Evolutionary conservation across 129 eudicot species (phyloP).

Genomic region (Centaurea solstitialis): DNA sequence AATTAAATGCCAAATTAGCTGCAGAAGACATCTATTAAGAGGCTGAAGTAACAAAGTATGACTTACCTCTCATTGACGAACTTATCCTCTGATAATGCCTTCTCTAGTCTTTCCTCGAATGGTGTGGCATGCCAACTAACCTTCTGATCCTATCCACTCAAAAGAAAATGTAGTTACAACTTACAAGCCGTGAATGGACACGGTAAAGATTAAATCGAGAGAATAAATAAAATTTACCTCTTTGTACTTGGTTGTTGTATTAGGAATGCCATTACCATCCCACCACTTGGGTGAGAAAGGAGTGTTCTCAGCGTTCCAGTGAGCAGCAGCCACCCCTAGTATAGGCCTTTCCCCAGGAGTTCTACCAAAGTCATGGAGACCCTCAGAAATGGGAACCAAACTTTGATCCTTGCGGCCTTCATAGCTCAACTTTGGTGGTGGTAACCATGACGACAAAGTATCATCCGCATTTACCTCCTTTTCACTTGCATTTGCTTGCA

Average conservation of each 20-base stretch:
- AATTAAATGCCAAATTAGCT: not conserved
- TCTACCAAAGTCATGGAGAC: constrained; percentile 33
- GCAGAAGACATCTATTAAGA: not conserved
- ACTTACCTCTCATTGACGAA: constrained; percentile 52
- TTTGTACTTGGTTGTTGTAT: constrained; percentile 81
- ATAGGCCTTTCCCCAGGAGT: constrained; percentile 64
- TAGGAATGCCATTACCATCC: constrained; percentile 85
- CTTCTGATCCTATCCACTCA: constrained; percentile 74
- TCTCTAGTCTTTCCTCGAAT: constrained; percentile 82
- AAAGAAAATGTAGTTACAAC: not conserved
- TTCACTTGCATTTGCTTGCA: constrained; percentile 18
- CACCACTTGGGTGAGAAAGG: constrained; percentile 59
- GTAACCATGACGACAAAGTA: constrained; percentile 59
- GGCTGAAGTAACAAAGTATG: not conserved
- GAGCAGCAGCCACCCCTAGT: constrained; percentile 59
- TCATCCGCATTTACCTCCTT: constrained; percentile 40
- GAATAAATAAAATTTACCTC: constrained; percentile 49
- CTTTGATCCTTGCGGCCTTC: constrained; percentile 21
- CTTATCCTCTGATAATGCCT: constrained; percentile 72
- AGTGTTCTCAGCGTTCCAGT: constrained; percentile 60
- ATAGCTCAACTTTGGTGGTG: constrained; percentile 39
- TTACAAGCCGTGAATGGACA: not conserved
- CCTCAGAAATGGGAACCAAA: constrained; percentile 15
- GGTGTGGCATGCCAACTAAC: constrained; percentile 96
- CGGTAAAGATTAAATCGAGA: not conserved